Evolutionary conservation across 2,329 filamentous ascomycete species (phyloP), one percentile per base, ranked within the genome.

Genomic region (Cadophora sp.): DNA sequence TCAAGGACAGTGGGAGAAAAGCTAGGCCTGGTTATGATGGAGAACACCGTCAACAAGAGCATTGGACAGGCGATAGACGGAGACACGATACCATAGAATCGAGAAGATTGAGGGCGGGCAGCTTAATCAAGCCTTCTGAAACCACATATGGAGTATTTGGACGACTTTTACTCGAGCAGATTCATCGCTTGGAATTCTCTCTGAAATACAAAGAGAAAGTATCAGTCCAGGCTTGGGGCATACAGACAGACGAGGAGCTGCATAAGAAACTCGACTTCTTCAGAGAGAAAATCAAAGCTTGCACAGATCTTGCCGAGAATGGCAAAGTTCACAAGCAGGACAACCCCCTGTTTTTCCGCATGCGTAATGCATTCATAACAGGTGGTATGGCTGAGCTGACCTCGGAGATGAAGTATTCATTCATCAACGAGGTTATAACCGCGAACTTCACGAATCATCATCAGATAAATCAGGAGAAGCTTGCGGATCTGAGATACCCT

Each of bases 401-500:
- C 8, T 79, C 79, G n/a, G 87, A 91, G 73, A 71, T 97, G 46
- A 85, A 85, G 68, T 91, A 90, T 74, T 82, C 87, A 37, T 93
- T 96, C 77, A 89, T 75, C 24, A 88, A 86, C 46, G 89, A 90
- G 71, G 80, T 91, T 24, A 81, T 89, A 67, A 85, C 86, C 14
- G 77, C 83, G 2, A 82, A 82, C 29, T 88, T 91, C 76, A 86
- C 89, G 1, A 79, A 82, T 24, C 83, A 83, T 27, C 83, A 68
- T 22, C 60, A 70, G 37, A 51, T 58, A 43, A 71, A 69, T 50
- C 92, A 94, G 74, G 82, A 83, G 73, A 84, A 84, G 24, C 80
- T 97, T 16, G 87, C 93, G n/a, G 93, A 97, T 80, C 82, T 97
- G 72, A 88, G 94, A n/a, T 94, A 89, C 79, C 96, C 96, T 0